These are phyloP conservation scores for Tricholoma matsutake DNA, from an alignment of 768 basidiomycete species.

Conservation along the genomic window DNA sequence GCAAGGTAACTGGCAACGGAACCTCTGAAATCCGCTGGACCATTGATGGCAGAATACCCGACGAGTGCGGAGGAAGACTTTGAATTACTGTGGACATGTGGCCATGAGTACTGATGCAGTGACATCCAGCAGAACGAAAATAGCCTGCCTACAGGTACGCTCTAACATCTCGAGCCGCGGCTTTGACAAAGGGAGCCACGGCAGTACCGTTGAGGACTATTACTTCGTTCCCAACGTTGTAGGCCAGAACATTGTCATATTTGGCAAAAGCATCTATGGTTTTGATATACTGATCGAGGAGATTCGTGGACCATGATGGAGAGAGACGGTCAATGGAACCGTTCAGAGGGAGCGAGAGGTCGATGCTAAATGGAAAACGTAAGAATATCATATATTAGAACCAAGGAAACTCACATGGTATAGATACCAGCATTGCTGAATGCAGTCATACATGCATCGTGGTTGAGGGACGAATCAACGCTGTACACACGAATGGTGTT, in stretches of 20 bases:
- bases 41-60: conserved; percentile 86
- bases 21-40: conserved; percentile 54
- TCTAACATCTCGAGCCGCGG: conserved; percentile 85
- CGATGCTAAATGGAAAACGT: conserved; percentile 52
- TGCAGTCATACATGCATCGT: conserved; percentile 81
- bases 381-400: conserved; percentile 6
- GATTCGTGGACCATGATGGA: conserved; percentile 79
- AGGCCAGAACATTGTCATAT: conserved; percentile 88
- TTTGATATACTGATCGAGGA: conserved; percentile 72
- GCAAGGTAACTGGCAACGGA: conserved; percentile 76
- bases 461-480: conserved; percentile 78
- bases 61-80: conserved; percentile 65
- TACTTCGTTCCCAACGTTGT: conserved; percentile 89
- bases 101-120: conserved; percentile 4
- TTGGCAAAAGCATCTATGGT: conserved; percentile 80
- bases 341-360: conserved; percentile 80
- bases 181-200: conserved; percentile 80
- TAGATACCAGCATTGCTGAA: conserved; percentile 83
- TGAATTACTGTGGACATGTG: conserved; percentile 44
- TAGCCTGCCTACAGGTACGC: conserved; percentile 67
- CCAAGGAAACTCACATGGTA: conserved; percentile 60
- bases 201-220: conserved; percentile 49
- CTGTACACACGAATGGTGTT: conserved; percentile 87
- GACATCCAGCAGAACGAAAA: not conserved
- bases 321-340: conserved; percentile 74